Evolutionary conservation across 371 early-diverging fungal genomes (phyloP).

Genomic region (Mucor plumbeus): DNA sequence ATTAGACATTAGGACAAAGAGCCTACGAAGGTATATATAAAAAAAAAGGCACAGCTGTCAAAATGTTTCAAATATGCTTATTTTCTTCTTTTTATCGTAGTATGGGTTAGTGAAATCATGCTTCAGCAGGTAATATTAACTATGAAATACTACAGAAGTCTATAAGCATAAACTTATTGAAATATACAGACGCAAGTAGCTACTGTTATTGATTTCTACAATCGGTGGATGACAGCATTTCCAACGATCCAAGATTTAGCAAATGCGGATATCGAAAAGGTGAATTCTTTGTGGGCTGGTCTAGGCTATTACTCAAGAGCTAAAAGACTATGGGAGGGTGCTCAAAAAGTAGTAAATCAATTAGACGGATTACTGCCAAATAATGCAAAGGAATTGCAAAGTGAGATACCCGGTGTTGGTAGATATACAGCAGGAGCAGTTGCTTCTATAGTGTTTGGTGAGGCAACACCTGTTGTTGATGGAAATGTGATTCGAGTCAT

Average conservation of each 20-base stretch:
- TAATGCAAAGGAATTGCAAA: conserved; percentile 60
- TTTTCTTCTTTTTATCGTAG: conserved; percentile 26
- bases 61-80: background rate
- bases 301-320: conserved; percentile 87
- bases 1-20: conserved; percentile 54
- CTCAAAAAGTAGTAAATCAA: conserved; percentile 64
- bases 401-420: conserved; percentile 80
- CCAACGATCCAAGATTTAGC: conserved; percentile 78
- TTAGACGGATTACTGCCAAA: conserved; percentile 65
- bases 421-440: conserved; percentile 72
- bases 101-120: conserved; percentile 90
- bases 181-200: conserved; percentile 68
- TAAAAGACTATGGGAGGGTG: conserved; percentile 71
- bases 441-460: conserved; percentile 75
- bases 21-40: conserved; percentile 66
- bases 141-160: background rate
- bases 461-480: conserved; percentile 73
- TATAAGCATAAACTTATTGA: background rate
- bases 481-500: conserved; percentile 85
- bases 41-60: background rate
- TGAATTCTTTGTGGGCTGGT: conserved; percentile 80
- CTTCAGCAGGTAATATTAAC: conserved; percentile 65
- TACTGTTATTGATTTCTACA: conserved; percentile 76
- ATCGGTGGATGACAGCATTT: conserved; percentile 78
- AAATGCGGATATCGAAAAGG: conserved; percentile 70